Percentiles rank a stretch among this genome's conserved stretches.
Conservation (phyloP, 139 green algal species). For the Picochlorum sp. region DNA sequence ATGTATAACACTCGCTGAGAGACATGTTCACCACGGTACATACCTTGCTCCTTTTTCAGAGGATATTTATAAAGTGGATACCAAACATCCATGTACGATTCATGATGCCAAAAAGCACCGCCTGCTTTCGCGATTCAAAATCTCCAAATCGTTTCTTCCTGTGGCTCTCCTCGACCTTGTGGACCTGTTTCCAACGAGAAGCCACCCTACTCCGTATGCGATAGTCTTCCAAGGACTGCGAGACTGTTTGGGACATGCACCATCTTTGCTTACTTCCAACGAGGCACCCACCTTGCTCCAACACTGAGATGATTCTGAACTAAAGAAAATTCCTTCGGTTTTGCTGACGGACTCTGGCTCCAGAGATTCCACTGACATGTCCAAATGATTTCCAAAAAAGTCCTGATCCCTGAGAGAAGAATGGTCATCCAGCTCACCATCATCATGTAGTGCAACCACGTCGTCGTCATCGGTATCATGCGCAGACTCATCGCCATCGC, state of each 20-base stretch:
- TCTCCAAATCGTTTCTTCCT: conserved; percentile 15
- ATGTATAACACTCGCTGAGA: not conserved
- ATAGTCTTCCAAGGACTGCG: too few species aligned
- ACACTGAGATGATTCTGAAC: too few species aligned
- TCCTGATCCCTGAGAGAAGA: not conserved
- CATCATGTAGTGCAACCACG: not conserved
- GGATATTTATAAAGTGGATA: conserved; percentile 41
- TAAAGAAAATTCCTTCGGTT: too few species aligned
- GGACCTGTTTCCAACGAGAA: too few species aligned
- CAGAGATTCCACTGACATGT: too few species aligned
- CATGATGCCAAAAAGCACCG: conserved; percentile 43
- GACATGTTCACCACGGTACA: not conserved
- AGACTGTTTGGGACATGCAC: too few species aligned
- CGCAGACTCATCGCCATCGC: not conserved
- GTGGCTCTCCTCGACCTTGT: conserved; percentile 31
- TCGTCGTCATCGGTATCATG: not conserved
- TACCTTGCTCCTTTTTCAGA: conserved; percentile 1
- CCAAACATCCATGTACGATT: conserved; percentile 52
- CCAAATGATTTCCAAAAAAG: too few species aligned
- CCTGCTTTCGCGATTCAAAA: conserved; percentile 40
- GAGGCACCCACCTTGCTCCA: too few species aligned
- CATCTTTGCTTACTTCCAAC: too few species aligned
- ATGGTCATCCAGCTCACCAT: not conserved
- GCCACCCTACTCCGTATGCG: too few species aligned
- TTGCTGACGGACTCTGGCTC: too few species aligned